Base-by-base conservation (phyloP, 1,284 basidiomycete genomes). In the Microbotryum intermedium region DNA sequence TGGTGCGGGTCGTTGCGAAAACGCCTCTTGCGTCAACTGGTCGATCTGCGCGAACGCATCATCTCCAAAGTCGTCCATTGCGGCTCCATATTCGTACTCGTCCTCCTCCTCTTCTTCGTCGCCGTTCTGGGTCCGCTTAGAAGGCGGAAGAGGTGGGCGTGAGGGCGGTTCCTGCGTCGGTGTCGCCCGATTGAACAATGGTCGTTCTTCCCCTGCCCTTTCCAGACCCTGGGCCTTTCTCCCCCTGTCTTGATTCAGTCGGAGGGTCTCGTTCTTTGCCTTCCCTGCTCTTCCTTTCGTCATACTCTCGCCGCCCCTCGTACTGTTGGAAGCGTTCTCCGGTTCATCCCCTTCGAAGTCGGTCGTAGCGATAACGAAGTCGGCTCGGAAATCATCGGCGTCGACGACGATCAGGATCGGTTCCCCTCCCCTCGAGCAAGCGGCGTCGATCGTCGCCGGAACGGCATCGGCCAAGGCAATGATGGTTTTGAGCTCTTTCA, bases 401-500 rank as follows among this genome's bases (percentile, higher is more conserved):
- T 42, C 26, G 44, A 59, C 39, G 9, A 55, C 26, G 50, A 68
- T 46, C 34, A 64, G 47, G 48, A 66, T 30, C 1, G 66, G 66
- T 6, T 53, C 39, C 10, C 64, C 64, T 47, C 64, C 66, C n/a
- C 26, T n/a, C 20, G 60, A 58, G 54, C 64, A 68, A 49, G 58
- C 16, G 52, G 50, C 29, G 55, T 53, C 29, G 60, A 59, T 4
- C 47, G 52, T 34, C 26, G 55, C 26, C 29, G 21, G 13, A 20
- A 58, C 26, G 9, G 57, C 46, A 30, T 66, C 66, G 50, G 59
- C 50, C 21, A 68, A 52, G 13, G 52, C 48, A 57, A 66, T 60
- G 56, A 68, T 68, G 8, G 61, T 56, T 53, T 66, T 68, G 57
- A 68, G 62, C 23, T 68, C 66, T 28, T 60, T 64, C 13, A 64